A percentile compares a stretch with the other conserved stretches of the same genome.
phyloP scores from a whole-genome alignment of 2,329 filamentous ascomycete genomes.

The Fusarium vanettenii region DNA sequence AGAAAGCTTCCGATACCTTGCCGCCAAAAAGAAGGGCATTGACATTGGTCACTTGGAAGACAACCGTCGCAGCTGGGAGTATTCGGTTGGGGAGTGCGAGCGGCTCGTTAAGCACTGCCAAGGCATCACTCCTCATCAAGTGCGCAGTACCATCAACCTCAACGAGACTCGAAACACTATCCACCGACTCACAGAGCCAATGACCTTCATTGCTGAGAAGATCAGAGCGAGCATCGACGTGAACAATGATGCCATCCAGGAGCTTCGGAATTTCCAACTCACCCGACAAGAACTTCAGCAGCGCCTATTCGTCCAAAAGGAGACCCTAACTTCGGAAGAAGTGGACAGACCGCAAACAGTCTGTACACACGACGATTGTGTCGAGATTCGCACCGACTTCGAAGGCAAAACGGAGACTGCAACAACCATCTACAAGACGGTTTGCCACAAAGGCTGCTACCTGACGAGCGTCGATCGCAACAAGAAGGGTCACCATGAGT shows the following conservation, averaged over 20 bases:
- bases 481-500: neutral
- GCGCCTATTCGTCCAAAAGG: neutral
- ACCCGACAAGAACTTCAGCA: neutral
- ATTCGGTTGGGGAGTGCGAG: neutral
- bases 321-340: neutral
- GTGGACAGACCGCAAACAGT: neutral
- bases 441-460: neutral
- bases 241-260: neutral
- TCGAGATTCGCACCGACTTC: neutral
- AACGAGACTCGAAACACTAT: neutral
- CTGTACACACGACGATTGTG: neutral
- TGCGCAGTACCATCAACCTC: neutral
- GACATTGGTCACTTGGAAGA: neutral
- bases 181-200: neutral
- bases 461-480: neutral
- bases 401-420: neutral
- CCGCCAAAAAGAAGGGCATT: neutral
- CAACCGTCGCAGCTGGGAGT: neutral
- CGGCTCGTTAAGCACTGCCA: neutral
- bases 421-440: neutral
- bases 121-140: neutral
- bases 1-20: neutral
- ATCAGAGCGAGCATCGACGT: neutral
- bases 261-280: neutral
- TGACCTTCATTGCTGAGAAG: neutral